Evolutionary conservation across 306 rosid genomes (phyloP).

Genomic region (Rubus idaeus): DNA sequence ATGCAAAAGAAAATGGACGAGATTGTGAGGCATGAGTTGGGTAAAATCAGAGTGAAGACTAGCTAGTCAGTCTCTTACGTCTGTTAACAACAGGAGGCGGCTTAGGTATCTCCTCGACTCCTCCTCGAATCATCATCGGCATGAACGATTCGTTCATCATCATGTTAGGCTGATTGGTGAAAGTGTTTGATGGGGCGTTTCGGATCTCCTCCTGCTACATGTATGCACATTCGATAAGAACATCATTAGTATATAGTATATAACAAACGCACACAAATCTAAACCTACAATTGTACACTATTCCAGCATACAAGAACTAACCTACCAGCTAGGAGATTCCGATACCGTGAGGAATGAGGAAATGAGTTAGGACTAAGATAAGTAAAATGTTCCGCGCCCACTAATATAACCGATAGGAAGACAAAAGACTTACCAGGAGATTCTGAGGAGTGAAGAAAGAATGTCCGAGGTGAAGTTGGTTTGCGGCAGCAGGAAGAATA

Average conservation of each 20-base stretch:
- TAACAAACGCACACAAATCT: background rate
- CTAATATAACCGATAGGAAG: background rate
- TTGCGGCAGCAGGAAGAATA: constrained; percentile 54
- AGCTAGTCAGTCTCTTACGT: constrained; percentile 49
- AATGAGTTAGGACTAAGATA: background rate
- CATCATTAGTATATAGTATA: background rate
- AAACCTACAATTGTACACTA: constrained; percentile 20
- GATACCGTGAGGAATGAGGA: background rate
- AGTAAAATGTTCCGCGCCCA: background rate
- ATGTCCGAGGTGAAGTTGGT: constrained; percentile 73
- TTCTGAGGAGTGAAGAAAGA: constrained; percentile 67
- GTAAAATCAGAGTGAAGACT: background rate
- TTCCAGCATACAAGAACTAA: constrained; percentile 1
- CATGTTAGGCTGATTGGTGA: constrained; percentile 60
- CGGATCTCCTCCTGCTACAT: constrained; percentile 77
- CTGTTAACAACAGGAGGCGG: constrained; percentile 62
- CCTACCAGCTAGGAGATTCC: background rate
- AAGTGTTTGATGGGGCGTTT: constrained; percentile 55
- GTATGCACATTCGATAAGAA: background rate
- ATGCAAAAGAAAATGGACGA: background rate
- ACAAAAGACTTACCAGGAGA: constrained; percentile 44
- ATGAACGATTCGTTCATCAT: constrained; percentile 41
- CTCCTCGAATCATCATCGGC: constrained; percentile 54
- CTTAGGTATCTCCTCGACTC: constrained; percentile 66
- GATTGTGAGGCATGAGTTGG: background rate